Percentiles rank a stretch among this genome's conserved stretches.
Conservation (phyloP, 1,284 basidiomycete species). For the Anthracocystis panici-leucophaei region DNA sequence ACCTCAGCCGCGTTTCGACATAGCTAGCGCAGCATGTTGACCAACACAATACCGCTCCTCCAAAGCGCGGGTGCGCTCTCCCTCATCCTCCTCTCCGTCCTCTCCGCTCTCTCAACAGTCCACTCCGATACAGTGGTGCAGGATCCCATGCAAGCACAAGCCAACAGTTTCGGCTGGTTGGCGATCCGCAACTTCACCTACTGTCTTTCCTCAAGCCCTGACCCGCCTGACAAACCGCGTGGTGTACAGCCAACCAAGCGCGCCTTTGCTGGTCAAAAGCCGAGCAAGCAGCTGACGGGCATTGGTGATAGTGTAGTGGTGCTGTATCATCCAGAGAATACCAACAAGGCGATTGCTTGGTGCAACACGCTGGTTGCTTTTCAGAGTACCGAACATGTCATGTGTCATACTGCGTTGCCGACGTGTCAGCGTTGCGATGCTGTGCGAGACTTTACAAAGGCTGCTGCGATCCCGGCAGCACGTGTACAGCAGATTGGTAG, state of each 20-base stretch:
- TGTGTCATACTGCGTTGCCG: conserved; percentile 28
- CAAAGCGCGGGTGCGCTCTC: too few relatives aligned
- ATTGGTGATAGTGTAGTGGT: conserved; percentile 47
- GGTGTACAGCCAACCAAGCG: conserved; percentile 22
- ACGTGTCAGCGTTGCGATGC: conserved; percentile 51
- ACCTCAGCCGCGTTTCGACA: too few relatives aligned
- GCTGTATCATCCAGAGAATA: conserved; percentile 39
- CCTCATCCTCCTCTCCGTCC: background rate
- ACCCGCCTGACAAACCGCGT: conserved; percentile 32
- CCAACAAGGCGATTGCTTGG: conserved; percentile 44
- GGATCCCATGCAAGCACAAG: conserved; percentile 29
- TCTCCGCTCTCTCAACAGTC: background rate
- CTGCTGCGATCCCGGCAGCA: background rate
- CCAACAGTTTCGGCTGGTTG: conserved; percentile 46
- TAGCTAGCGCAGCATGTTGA: too few relatives aligned
- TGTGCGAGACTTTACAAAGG: background rate
- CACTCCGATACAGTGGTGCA: background rate
- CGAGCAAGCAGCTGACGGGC: conserved; percentile 13
- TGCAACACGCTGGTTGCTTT: conserved; percentile 44
- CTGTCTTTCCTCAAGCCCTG: conserved; percentile 20
- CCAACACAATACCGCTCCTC: too few relatives aligned
- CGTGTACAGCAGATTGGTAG: background rate
- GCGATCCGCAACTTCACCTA: conserved; percentile 44
- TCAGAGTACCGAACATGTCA: conserved; percentile 24
- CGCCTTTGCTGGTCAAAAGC: background rate